Percentiles rank a stretch among this genome's conserved stretches.
phyloP scores from a whole-genome alignment of 164 flowering plant species.

The Umbellularia californica region DNA sequence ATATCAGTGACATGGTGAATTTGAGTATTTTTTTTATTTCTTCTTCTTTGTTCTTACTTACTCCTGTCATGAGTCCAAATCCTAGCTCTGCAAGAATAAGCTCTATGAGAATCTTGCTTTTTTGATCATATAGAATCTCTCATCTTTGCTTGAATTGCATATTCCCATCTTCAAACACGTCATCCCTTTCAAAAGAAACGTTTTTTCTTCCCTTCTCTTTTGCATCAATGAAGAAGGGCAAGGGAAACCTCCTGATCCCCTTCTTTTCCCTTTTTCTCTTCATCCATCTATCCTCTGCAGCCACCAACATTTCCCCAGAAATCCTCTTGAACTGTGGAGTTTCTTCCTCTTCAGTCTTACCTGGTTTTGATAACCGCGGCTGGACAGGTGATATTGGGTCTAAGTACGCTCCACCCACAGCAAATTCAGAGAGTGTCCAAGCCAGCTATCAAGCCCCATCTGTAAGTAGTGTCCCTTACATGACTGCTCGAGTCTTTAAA shows the following conservation, averaged over 20 bases:
- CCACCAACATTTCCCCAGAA: background rate
- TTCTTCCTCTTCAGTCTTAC: background rate
- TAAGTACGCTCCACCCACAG: conserved; percentile 29
- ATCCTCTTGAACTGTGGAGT: conserved; percentile 14
- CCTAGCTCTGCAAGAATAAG: too few relatives aligned
- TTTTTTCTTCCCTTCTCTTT: background rate
- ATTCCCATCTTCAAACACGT: background rate
- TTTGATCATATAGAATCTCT: too few relatives aligned
- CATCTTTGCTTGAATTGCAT: too few relatives aligned
- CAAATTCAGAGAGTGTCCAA: conserved; percentile 26
- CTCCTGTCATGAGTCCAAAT: too few relatives aligned
- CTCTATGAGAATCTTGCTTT: too few relatives aligned
- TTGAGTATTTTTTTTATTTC: too few relatives aligned
- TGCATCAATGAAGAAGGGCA: background rate
- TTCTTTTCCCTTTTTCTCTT: background rate
- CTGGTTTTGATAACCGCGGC: background rate
- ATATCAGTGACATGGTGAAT: too few relatives aligned
- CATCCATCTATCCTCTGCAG: background rate
- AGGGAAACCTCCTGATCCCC: background rate
- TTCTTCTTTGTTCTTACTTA: too few relatives aligned
- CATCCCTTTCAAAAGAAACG: background rate
- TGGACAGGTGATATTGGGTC: conserved; percentile 77
- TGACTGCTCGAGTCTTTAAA: conserved; percentile 66
- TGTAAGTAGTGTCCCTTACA: conserved; percentile 60
- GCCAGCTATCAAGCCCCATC: conserved; percentile 61